Evolutionary conservation across 2,329 filamentous ascomycete genomes (phyloP).

Genomic region (Didymosphaeria variabile): DNA sequence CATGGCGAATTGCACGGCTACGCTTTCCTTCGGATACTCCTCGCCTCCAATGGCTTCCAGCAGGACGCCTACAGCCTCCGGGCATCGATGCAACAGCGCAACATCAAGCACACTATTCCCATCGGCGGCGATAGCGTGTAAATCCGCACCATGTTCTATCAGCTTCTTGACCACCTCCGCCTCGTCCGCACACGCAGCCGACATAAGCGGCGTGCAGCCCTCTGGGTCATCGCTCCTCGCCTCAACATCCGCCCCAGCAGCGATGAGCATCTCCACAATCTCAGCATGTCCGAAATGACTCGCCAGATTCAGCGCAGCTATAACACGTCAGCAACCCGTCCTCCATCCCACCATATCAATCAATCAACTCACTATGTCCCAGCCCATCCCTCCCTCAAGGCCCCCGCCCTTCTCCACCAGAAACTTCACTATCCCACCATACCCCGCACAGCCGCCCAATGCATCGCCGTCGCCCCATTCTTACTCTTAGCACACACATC

Average conservation of each 20-base stretch:
- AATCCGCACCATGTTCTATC: conserved; percentile 23
- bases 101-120: conserved; percentile 25
- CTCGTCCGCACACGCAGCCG: conserved; percentile 23
- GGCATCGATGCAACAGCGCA: conserved; percentile 22
- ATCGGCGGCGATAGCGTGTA: conserved; percentile 5
- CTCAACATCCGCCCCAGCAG: conserved; percentile 28
- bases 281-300: conserved; percentile 24
- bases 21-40: conserved; percentile 26
- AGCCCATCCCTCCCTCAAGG: conserved; percentile 23
- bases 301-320: conserved; percentile 27
- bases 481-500: conserved; percentile 21
- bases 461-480: conserved; percentile 24
- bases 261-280: conserved; percentile 28
- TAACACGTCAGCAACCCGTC: conserved; percentile 3
- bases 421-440: conserved; percentile 25
- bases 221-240: conserved; percentile 17
- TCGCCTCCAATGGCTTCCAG: conserved; percentile 28
- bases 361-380: conserved; percentile 24
- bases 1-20: conserved; percentile 32
- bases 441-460: conserved; percentile 12
- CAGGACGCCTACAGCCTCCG: conserved; percentile 21
- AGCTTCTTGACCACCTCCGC: conserved; percentile 24
- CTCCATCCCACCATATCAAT: not conserved
- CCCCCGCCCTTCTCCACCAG: conserved; percentile 25
- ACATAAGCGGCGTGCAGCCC: conserved; percentile 25